Evolutionary conservation across 2,329 filamentous ascomycete genomes (phyloP), one percentile per base, ranked within the genome.

Genomic region (Cadophora sp.): DNA sequence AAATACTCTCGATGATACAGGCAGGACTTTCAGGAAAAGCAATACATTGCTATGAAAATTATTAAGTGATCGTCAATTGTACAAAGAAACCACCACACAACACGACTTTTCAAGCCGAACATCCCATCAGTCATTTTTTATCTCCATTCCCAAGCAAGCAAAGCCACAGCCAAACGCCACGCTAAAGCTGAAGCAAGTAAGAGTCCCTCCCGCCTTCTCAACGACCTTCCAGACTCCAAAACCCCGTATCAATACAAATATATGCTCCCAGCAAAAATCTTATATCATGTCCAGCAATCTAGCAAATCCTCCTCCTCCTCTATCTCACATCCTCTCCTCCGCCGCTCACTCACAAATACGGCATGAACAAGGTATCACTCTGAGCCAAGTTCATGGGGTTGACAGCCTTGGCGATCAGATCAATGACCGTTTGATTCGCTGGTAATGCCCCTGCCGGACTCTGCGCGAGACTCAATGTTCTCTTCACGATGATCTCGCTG

Each of bases 291-390:
- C 14, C 19, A 27, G 22, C 62, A 37, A 50, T 62, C 26, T 40
- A 40, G 16, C 34, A 37, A 37, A 37, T 37, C 34, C 24, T 55
- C 51, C 40, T n/a, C 11, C 37, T 48, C 29, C 14, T 8, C 27
- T 58, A 16, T 19, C 26, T 29, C 29, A 56, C 24, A 19, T 46
- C 43, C 29, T 22, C 48, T n/a, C n/a, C n/a, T n/a, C n/a, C n/a
- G n/a, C n/a, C n/a, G n/a, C n/a, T n/a, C 16, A 16, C 60, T 24
- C 51, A 69, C 81, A 98, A 83, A 83, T 97, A 99, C 27, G 93
- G 91, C 95, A 98, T 98, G 94, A 96, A 99, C 75, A 99, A 82
- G 68, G 94, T 90, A 84, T 99, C 96, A 76, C 92, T 94, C 80
- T 92, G 88, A 55, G 92, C 91, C 80, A 99, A 80, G 79, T 96